Base-by-base conservation (phyloP, 2,329 filamentous ascomycete genomes). In the Xylaria sp. region DNA sequence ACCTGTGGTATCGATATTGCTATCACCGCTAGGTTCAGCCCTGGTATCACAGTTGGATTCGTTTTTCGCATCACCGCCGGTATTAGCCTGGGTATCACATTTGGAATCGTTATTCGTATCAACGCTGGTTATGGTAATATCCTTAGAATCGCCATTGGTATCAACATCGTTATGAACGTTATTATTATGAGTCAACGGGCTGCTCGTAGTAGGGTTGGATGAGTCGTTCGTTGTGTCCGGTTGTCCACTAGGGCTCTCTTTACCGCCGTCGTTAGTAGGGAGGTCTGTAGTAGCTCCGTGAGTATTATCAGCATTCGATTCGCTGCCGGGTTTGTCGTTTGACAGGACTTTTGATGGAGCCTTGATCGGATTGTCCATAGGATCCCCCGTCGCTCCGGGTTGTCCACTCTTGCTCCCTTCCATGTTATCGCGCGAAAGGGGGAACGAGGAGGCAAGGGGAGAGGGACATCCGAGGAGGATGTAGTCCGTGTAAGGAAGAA, bases 371-470 rank as follows among this genome's bases (percentile, higher is more conserved):
- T 52, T 23, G 18, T 34, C 19, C 6, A 11, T 42, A 8, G 52
- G 19, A 19, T 30, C 35, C 16, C 13, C 23, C 13, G 42, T 42
- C 18, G 30, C 19, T 11, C 48, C 55, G 4, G 59, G 37, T 13
- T 49, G 42, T 18, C 42, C 16, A 44, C 44, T 30, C 7, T 49
- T 39, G 18, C 16, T 46, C 42, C 19, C 44, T 18, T 63, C 61
- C 61, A 60, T 63, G 2, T 9, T 58, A 16, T 44, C 11, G 18
- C 9, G 18, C 52, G 18, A 37, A 35, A 48, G 11, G 23, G n/a
- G 4, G 4, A n/a, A 35, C 39, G 54, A 23, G 19, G 50, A 18
- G 16, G 34, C 30, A 55, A 50, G 13, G 16, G n/a, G 37, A 51
- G 50, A 13, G 19, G 10, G 18, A 18, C 18, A 10, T 60, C n/a